These are phyloP conservation scores for Verticillium albo-atrum DNA, from an alignment of 2,329 filamentous ascomycete species.

Conservation along the genomic window DNA sequence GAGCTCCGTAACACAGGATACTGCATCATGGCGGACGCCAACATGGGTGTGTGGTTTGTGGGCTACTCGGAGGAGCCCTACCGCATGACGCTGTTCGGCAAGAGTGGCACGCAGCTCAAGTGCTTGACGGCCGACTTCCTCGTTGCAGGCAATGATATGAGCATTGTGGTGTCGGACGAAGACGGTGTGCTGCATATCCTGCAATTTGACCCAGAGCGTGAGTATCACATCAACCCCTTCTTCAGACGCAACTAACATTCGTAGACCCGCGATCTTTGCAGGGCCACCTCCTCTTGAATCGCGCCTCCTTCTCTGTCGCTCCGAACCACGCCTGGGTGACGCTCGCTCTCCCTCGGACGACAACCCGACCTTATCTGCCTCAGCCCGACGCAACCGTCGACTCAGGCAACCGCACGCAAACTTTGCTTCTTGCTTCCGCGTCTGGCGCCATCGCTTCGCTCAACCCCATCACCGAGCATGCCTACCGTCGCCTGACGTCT, in stretches of 20 bases:
- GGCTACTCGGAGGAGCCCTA: slow-evolving; percentile 97
- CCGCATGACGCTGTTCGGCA: slow-evolving; percentile 88
- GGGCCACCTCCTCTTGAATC: slow-evolving; percentile 80
- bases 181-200: slow-evolving; percentile 84
- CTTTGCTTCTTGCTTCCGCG: slow-evolving; percentile 66
- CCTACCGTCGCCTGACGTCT: slow-evolving; percentile 79
- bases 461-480: slow-evolving; percentile 70
- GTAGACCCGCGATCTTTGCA: slow-evolving; percentile 89
- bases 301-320: slow-evolving; percentile 82
- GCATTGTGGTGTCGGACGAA: slow-evolving; percentile 77
- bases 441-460: slow-evolving; percentile 75
- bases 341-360: slow-evolving; percentile 63
- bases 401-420: slow-evolving; percentile 27
- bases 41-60: slow-evolving; percentile 93
- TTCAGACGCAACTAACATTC: background rate
- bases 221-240: slow-evolving; percentile 27
- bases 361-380: slow-evolving; percentile 35
- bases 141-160: slow-evolving; percentile 77
- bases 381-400: slow-evolving; percentile 27
- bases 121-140: slow-evolving; percentile 82
- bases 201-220: slow-evolving; percentile 93
- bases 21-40: slow-evolving; percentile 81
- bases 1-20: slow-evolving; percentile 80
- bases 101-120: slow-evolving; percentile 73
- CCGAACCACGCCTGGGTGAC: slow-evolving; percentile 71